Evolutionary conservation across 75 land plant genomes (phyloP).

Genomic region (Ceratopteris richardii): DNA sequence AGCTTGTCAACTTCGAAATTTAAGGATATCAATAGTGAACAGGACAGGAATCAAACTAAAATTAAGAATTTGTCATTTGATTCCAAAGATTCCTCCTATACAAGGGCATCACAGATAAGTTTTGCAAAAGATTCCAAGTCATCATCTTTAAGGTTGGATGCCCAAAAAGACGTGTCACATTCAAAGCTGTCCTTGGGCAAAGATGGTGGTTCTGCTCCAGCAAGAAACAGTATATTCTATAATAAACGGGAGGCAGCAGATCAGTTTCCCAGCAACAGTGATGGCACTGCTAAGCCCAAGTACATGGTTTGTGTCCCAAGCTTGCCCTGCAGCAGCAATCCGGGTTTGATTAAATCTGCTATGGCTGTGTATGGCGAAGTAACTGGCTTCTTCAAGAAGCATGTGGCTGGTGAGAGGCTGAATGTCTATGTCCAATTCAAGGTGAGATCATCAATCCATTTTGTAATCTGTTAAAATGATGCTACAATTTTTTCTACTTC

Average conservation of each 20-base stretch:
- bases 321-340: background rate
- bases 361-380: background rate
- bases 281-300: background rate
- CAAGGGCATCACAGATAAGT: too few relatives aligned
- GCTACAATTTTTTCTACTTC: background rate
- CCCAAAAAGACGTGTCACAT: background rate
- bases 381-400: slow-evolving; percentile 2
- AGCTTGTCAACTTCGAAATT: background rate
- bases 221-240: too few relatives aligned
- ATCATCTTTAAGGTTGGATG: background rate
- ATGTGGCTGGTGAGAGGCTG: background rate
- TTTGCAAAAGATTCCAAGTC: too few relatives aligned
- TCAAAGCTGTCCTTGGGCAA: background rate
- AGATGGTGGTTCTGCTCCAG: too few relatives aligned
- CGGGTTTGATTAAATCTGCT: background rate
- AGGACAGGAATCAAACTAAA: background rate
- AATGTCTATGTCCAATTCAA: background rate
- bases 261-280: background rate
- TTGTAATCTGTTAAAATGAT: background rate
- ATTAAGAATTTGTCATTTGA: too few relatives aligned
- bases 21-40: background rate
- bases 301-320: slow-evolving; percentile 1
- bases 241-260: too few relatives aligned
- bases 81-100: too few relatives aligned
- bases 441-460: background rate